Evolutionary conservation across 1,284 basidiomycete genomes (phyloP).

Genomic region (Butyriboletus appendiculatus): DNA sequence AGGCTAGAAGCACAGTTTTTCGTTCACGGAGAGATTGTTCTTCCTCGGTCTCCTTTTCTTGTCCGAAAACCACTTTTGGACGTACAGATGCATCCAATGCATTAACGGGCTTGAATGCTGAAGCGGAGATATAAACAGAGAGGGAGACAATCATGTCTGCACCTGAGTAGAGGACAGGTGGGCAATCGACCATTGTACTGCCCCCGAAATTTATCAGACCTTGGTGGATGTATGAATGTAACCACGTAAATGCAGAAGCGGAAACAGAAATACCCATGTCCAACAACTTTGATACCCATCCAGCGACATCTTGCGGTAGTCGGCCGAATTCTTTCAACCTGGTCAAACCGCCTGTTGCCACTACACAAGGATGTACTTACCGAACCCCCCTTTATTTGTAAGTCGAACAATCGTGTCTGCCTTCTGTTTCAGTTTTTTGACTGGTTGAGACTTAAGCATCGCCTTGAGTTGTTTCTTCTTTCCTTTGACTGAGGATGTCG

Average conservation of each 20-base stretch:
- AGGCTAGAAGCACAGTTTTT: slow-evolving; percentile 62
- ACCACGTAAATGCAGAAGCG: neutral
- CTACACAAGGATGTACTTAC: slow-evolving; percentile 36
- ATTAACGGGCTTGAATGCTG: slow-evolving; percentile 60
- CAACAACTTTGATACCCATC: slow-evolving; percentile 72
- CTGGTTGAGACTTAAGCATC: slow-evolving; percentile 62
- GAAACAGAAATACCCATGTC: slow-evolving; percentile 54
- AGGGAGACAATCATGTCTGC: slow-evolving; percentile 71
- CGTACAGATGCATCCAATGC: slow-evolving; percentile 37
- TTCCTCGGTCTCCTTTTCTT: slow-evolving; percentile 72
- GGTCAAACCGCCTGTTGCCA: neutral
- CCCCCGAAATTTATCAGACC: slow-evolving; percentile 64
- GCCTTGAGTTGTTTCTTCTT: slow-evolving; percentile 66
- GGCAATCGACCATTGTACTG: slow-evolving; percentile 70
- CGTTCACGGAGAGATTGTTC: slow-evolving; percentile 78
- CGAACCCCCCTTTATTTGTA: slow-evolving; percentile 63
- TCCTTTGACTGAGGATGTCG: slow-evolving; percentile 37
- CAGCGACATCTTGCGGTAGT: slow-evolving; percentile 63
- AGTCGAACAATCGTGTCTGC: slow-evolving; percentile 68
- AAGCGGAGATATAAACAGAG: slow-evolving; percentile 60
- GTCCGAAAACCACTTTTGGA: slow-evolving; percentile 50
- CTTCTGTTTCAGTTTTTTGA: slow-evolving; percentile 51
- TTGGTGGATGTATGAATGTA: slow-evolving; percentile 27
- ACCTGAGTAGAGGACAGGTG: slow-evolving; percentile 62
- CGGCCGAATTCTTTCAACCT: slow-evolving; percentile 66